Conservation (phyloP, 2,329 filamentous ascomycete genomes). For the Aureobasidium sp. region DNA sequence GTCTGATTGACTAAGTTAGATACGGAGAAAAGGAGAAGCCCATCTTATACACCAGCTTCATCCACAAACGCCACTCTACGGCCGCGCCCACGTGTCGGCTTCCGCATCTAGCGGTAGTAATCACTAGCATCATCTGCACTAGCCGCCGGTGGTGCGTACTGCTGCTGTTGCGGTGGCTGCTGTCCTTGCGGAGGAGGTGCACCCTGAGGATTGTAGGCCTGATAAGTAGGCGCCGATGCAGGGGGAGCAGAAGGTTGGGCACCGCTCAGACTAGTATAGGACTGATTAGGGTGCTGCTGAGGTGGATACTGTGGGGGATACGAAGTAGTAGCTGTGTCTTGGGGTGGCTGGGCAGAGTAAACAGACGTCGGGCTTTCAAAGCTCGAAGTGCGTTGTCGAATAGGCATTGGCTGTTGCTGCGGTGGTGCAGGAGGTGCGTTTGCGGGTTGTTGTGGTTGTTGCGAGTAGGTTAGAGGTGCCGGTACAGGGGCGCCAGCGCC, state of each 20-base stretch:
- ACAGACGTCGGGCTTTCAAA: constrained; percentile 22
- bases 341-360: constrained; percentile 19
- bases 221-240: constrained; percentile 15
- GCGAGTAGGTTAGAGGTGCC: constrained; percentile 3
- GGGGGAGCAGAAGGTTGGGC: constrained; percentile 12
- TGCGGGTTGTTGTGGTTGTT: constrained; percentile 4
- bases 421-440: constrained; percentile 13
- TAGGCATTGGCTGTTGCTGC: constrained; percentile 11
- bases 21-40: not conserved
- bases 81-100: not conserved
- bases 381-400: constrained; percentile 20
- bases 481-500: not conserved
- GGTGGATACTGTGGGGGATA: constrained; percentile 6
- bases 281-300: constrained; percentile 11
- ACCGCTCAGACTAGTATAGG: not conserved
- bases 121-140: constrained; percentile 26
- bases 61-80: not conserved
- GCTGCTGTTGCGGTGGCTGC: constrained; percentile 15
- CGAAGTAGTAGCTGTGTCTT: constrained; percentile 3
- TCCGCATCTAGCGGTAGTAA: constrained; percentile 21
- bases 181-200: constrained; percentile 6
- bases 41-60: not conserved
- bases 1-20: not conserved
- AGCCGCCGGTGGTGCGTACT: constrained; percentile 14
- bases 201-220: constrained; percentile 15